Evolutionary conservation across 371 early-diverging fungal genomes (phyloP), one percentile per base, ranked within the genome.

Genomic region (Apophysomyces variabilis): DNA sequence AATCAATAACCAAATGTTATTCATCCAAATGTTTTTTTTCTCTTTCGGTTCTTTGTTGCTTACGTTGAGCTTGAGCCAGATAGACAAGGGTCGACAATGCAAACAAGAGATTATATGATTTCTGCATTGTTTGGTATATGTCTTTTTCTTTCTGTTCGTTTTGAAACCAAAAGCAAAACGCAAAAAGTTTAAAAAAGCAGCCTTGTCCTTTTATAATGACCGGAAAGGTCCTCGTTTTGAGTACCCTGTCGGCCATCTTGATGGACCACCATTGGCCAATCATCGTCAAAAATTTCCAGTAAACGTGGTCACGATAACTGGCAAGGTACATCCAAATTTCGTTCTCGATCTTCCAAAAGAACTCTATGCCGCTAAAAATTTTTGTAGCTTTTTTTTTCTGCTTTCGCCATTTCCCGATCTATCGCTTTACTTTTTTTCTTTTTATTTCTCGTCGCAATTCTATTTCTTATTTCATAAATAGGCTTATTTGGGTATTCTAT

Each of bases 21-120:
- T 26, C 32, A 26, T 26, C 32, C 32, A 26, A 26, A 26, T 26
- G 32, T 26, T 26, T 26, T 26, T 26, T 26, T 26, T 26, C 32
- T 26, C 32, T 43, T 43, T 43, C 13, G 12, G 46, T 6, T 45
- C 16, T 9, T 4, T 63, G 14, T 39, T 3, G 32, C 57, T 41
- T 64, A 64, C 64, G 45, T 64, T 64, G 64, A 11, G 64, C 64
- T 32, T 43, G 39, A 57, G 35, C 64, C 12, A 64, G 2, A 36
- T 39, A 57, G 1, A 58, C 5, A 2, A 56, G 38, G 6, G 57
- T 57, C 14, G 37, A 32, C 14, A 64, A 18, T 35, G 32, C 36
- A 37, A 64, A 18, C 18, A 64, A 44, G 43, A 36, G 16, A 7
- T 8, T 39, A 8, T 36, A 58, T 8, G 6, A 32, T 38, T 64